Evolutionary conservation across 805 yeast species (phyloP).

Genomic region (Limtongia smithiae): DNA sequence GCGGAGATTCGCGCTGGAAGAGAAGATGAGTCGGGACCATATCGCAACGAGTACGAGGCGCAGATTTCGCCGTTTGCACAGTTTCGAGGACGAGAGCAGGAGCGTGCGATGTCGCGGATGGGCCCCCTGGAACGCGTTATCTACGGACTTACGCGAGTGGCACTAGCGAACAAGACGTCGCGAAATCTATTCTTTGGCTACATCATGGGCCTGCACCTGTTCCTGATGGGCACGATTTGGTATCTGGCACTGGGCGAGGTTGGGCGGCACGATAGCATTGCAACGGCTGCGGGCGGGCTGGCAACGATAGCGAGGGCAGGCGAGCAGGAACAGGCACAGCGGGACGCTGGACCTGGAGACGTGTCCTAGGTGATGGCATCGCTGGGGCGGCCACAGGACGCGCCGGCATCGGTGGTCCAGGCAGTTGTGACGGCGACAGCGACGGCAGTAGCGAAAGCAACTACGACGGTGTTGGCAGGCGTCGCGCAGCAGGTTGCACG

Average conservation of each 20-base stretch:
- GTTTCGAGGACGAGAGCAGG: constrained; percentile 73
- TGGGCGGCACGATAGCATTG: constrained; percentile 1
- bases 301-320: background rate
- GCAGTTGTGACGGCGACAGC: background rate
- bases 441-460: background rate
- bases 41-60: constrained; percentile 65
- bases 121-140: constrained; percentile 78
- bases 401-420: background rate
- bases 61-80: constrained; percentile 79
- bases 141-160: constrained; percentile 64
- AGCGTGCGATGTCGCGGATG: constrained; percentile 65
- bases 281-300: background rate
- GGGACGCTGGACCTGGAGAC: background rate
- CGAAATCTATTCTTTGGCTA: constrained; percentile 70
- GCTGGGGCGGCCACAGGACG: background rate
- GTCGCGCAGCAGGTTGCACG: background rate
- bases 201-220: constrained; percentile 68
- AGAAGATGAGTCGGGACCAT: constrained; percentile 40
- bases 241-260: constrained; percentile 27
- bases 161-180: constrained; percentile 70
- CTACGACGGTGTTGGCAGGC: background rate
- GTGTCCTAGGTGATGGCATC: background rate
- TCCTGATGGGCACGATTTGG: constrained; percentile 51
- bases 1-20: constrained; percentile 24
- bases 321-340: background rate